Base-by-base conservation (phyloP, 1,284 basidiomycete genomes). In the Puccinia horiana region DNA sequence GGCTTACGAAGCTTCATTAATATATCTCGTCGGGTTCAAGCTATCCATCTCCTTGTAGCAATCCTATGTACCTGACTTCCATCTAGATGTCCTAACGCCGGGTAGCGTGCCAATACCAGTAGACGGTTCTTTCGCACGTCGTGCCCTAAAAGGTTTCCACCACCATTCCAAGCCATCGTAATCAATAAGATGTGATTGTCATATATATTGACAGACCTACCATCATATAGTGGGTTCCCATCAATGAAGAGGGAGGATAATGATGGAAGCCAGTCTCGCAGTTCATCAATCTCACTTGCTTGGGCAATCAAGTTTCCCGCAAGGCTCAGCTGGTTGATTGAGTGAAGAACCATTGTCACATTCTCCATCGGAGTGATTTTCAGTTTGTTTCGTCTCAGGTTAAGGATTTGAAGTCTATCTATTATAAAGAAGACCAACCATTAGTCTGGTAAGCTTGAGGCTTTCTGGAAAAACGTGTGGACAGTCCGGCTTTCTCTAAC, bases 341-440 rank as follows among this genome's bases (percentile, higher is more conserved):
- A 72, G 40, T 29, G 26, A 0, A 47, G 32, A 18, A 37, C 44
- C 69, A 72, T 54, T 16, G 14, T 16, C 6, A 9, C 11, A 72
- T 47, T 12, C 49, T 49, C 42, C n/a, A 72, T 4, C 14, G 69
- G 32, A 49, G 69, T 1, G n/a, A 72, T 54, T 18, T 47, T 47
- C 0, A 72, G 69, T 54, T 23, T 47, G 40, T 72, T 72, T 72
- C 49, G 47, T 72, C 69, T 47, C 16, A 72, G 32, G 32, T 54
- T 72, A 12, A 72, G 69, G 16, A 14, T 18, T 37, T 72, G 44
- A 47, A 72, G 69, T 72, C 69, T 72, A 72, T 49, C 49, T 72
- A 32, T 47, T 18, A 54, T n/a, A 44, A 70, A 42, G 11, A 65
- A 65, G 18, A 4, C 11, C 4, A 23, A 72, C 1, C 12, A 29